Conservation (phyloP, 768 basidiomycete species). For the Clitopilus hobsonii region DNA sequence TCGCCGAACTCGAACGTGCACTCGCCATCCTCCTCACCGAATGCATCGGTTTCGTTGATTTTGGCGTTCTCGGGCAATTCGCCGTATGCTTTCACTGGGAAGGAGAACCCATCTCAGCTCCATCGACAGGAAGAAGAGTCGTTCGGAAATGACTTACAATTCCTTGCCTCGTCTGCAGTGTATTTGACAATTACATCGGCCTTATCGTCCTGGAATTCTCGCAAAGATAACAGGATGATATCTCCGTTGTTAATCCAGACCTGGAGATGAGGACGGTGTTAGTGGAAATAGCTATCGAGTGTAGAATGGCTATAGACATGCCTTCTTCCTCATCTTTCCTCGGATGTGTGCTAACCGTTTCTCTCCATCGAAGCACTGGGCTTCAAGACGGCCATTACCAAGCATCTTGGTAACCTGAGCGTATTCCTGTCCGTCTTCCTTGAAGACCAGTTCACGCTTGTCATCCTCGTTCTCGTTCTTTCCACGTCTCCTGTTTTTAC, state of each 20-base stretch:
- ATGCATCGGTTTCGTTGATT: conserved; percentile 94
- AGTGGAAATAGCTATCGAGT: conserved; percentile 6
- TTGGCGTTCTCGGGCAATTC: conserved; percentile 95
- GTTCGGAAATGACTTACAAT: conserved; percentile 38
- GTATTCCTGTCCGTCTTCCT: conserved; percentile 98
- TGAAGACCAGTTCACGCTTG: conserved; percentile 98
- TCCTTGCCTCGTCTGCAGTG: conserved; percentile 91
- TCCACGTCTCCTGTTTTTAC: conserved; percentile 98
- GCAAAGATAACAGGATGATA: conserved; percentile 89
- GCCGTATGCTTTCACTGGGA: conserved; percentile 90
- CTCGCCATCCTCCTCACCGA: conserved; percentile 87
- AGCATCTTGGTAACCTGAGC: conserved; percentile 99
- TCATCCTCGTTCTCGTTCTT: conserved; percentile 99
- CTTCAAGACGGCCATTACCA: conserved; percentile 95
- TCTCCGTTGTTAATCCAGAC: conserved; percentile 99
- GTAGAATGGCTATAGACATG: conserved; percentile 28
- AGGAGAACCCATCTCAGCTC: not conserved
- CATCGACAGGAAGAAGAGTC: not conserved
- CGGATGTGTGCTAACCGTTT: conserved; percentile 96
- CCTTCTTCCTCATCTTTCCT: conserved; percentile 99
- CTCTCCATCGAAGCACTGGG: conserved; percentile 96
- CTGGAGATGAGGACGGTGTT: conserved; percentile 31
- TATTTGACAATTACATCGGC: conserved; percentile 99
- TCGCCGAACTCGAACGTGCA: conserved; percentile 90
- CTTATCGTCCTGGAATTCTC: conserved; percentile 99